Base-by-base conservation (phyloP, 768 basidiomycete species). In the Macrolepiota albuminosa region DNA sequence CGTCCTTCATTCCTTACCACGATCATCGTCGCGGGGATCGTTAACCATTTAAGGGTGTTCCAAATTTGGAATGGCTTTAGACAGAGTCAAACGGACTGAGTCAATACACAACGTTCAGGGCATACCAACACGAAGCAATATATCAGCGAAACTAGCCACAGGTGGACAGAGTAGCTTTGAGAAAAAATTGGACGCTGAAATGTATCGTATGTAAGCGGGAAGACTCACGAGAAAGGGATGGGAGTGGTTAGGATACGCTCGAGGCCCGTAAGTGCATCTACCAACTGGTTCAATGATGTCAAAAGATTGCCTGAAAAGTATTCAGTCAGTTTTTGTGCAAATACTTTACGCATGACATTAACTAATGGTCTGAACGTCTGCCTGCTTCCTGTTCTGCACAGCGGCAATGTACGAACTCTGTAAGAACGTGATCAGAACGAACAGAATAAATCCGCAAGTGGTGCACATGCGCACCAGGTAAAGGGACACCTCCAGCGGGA, bases 181-280 rank as follows among this genome's bases (percentile, higher is more conserved):
- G 36, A 56, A 47, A 14, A 34, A 42, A 14, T 24, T 33, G 29
- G n/a, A 51, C 18, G 21, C 16, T 45, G 26, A 49, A 40, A 10
- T 24, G 51, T 56, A n/a, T 45, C 2, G 46, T 36, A 26, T 13
- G 10, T 42, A 31, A 59, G 45, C 29, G 9, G 9, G 21, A 48
- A 3, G 5, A 71, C 81, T 45, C 63, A 88, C 81, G 87, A 89
- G 72, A 87, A 89, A 10, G 88, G 89, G 48, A 91, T 88, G 3
- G 88, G 88, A 1, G 87, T 88, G 0, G 87, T 89, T 5, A 91
- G 76, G 61, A 89, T 88, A 45, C 89, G 76, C 66, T 91, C 88
- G 1, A 90, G 74, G 4, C 85, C 85, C 11, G 87, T 88, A 51
- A 90, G 72, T 33, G 83, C 80, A 57, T 89, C 86, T 4, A 85